phyloP scores from a whole-genome alignment of 495 filamentous ascomycete genomes.

The Cercophora newfieldiana region DNA sequence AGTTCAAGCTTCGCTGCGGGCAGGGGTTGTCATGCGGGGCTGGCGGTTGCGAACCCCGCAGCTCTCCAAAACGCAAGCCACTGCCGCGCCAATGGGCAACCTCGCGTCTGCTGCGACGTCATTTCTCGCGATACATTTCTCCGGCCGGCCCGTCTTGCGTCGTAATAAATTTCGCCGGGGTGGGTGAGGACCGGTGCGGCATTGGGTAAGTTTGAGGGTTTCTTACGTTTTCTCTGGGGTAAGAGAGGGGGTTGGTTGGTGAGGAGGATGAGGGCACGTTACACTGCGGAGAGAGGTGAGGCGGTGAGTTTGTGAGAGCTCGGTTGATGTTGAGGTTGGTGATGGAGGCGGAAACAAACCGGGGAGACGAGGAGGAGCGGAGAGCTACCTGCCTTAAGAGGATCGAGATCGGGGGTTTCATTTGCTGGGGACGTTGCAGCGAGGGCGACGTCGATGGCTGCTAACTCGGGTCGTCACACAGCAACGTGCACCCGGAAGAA shows the following conservation, averaged over 20 bases:
- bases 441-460: neutral
- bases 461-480: neutral
- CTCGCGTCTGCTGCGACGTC: neutral
- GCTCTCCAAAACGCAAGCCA: neutral
- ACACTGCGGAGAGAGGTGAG: neutral
- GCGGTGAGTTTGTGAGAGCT: neutral
- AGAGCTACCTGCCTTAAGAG: neutral
- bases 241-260: neutral
- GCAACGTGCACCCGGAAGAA: neutral
- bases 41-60: neutral
- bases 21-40: neutral
- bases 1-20: neutral
- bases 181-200: neutral
- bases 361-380: neutral
- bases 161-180: neutral
- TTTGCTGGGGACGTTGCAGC: neutral
- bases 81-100: neutral
- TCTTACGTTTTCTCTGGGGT: neutral
- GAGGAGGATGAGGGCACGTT: neutral
- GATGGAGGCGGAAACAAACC: neutral
- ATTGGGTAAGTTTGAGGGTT: neutral
- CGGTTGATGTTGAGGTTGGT: neutral
- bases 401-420: neutral
- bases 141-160: neutral
- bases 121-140: neutral